Conservation (phyloP, 306 rosid genomes). For the Betula pendula region DNA sequence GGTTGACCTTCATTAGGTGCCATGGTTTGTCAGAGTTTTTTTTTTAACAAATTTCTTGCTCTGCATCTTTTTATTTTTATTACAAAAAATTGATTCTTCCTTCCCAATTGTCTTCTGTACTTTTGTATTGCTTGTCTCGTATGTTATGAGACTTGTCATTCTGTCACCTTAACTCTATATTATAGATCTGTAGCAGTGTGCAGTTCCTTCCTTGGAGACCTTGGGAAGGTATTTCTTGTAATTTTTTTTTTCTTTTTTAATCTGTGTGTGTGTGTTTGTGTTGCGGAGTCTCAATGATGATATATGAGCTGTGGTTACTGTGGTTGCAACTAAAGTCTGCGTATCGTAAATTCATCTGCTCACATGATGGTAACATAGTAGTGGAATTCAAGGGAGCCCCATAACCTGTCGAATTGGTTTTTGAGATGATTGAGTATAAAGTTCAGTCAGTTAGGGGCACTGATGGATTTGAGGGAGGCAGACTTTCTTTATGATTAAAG, state of each 20-base stretch:
- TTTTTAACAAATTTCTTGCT: conserved; percentile 6
- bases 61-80: background rate
- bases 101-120: conserved; percentile 12
- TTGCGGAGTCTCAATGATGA: background rate
- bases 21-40: conserved; percentile 14
- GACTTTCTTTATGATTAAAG: no score
- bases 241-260: conserved; percentile 5
- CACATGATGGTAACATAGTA: no score
- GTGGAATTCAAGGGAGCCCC: no score
- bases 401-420: no score
- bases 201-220: conserved; percentile 98
- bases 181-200: conserved; percentile 79
- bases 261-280: background rate
- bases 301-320: background rate
- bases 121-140: conserved; percentile 7
- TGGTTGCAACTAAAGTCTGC: background rate
- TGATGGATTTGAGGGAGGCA: no score
- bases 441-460: no score
- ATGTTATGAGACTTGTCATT: conserved; percentile 17
- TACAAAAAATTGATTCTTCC: background rate
- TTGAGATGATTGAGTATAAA: no score
- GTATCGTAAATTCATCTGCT: background rate
- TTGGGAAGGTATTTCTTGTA: conserved; percentile 73
- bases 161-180: conserved; percentile 53
- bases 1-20: conserved; percentile 16